These are phyloP conservation scores for Chaetomiaceae sp. DNA, from an alignment of 2,329 filamentous ascomycete genomes.

Conservation along the genomic window DNA sequence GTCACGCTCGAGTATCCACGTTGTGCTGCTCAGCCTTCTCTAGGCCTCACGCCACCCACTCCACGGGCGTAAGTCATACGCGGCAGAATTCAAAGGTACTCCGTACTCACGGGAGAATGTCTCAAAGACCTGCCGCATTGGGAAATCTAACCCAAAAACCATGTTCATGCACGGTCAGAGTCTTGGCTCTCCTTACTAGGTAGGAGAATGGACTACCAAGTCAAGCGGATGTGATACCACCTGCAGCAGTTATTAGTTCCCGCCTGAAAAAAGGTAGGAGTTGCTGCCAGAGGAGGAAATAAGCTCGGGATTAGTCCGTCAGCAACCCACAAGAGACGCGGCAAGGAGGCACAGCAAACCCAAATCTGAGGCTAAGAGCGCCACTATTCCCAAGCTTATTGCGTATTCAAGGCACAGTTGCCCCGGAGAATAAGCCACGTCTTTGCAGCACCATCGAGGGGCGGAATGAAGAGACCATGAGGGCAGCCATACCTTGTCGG, in stretches of 20 bases:
- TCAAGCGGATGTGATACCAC: background rate
- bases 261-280: no score
- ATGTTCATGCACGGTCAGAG: no score
- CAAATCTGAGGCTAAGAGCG: background rate
- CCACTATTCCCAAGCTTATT: background rate
- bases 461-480: background rate
- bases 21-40: constrained; percentile 15
- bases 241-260: no score
- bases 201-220: no score
- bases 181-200: no score
- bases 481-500: background rate
- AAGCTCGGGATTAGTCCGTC: background rate
- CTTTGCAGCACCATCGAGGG: background rate
- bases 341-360: constrained; percentile 8
- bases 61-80: constrained; percentile 9
- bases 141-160: background rate
- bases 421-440: background rate
- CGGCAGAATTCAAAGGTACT: constrained; percentile 2
- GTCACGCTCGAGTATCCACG: background rate
- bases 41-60: background rate
- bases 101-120: background rate
- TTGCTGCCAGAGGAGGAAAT: background rate
- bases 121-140: constrained; percentile 6
- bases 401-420: background rate
- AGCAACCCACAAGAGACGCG: background rate